A percentile compares a stretch with the other conserved stretches of the same genome.
Evolutionary conservation across 306 rosid species (phyloP).

Genomic region (Oxytropis ochrocephala): DNA sequence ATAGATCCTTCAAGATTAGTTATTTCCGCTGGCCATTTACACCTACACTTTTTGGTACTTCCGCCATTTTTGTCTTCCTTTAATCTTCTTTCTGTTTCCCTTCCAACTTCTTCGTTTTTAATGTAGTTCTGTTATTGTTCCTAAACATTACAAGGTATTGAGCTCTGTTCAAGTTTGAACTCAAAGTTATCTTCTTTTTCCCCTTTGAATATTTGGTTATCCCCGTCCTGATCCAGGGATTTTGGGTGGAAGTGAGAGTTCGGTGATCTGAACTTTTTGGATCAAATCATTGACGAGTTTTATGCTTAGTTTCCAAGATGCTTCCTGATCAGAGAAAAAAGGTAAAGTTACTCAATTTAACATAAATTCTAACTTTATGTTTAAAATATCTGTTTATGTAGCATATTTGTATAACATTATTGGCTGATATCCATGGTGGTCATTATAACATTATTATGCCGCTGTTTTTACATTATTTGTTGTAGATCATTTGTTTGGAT

Average conservation of each 20-base stretch:
- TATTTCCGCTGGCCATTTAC: constrained; percentile 30
- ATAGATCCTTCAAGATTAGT: constrained; percentile 35
- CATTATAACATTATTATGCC: neutral
- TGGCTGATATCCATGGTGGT: neutral
- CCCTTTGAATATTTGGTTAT: constrained; percentile 17
- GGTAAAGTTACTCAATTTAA: constrained; percentile 40
- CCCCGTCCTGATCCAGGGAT: constrained; percentile 23
- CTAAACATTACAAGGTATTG: constrained; percentile 4
- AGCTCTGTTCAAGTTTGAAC: neutral
- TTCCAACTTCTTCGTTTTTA: neutral
- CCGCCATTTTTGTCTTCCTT: constrained; percentile 22
- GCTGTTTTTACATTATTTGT: no score
- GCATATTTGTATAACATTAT: neutral
- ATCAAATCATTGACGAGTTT: constrained; percentile 22
- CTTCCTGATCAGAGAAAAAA: constrained; percentile 88
- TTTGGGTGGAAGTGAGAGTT: constrained; percentile 20
- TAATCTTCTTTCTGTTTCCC: neutral
- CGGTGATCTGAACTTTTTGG: constrained; percentile 39
- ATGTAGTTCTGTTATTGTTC: neutral
- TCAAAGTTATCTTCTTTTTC: neutral
- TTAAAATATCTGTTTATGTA: neutral
- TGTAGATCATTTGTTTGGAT: no score
- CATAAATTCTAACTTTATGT: neutral
- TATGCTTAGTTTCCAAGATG: constrained; percentile 57
- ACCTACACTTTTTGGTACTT: constrained; percentile 47